phyloP scores from a whole-genome alignment of 139 green algal genomes.

The Coelastrella sp. region DNA sequence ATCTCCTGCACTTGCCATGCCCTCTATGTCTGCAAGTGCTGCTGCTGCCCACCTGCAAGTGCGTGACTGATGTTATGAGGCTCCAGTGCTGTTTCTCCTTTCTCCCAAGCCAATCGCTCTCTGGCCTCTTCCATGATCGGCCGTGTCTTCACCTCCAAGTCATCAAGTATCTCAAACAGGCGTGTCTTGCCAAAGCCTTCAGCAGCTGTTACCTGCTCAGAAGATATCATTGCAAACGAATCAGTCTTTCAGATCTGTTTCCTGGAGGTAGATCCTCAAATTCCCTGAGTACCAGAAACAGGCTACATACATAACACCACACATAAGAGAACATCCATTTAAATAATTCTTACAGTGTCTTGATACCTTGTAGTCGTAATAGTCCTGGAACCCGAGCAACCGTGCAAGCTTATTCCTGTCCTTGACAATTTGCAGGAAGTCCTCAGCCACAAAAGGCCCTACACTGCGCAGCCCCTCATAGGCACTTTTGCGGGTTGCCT shows the following conservation, averaged over 20 bases:
- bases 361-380: slow-evolving; percentile 83
- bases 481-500: slow-evolving; percentile 72
- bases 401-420: slow-evolving; percentile 79
- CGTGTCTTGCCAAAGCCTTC: slow-evolving; percentile 84
- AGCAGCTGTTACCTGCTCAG: slow-evolving; percentile 68
- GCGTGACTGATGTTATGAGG: slow-evolving; percentile 77
- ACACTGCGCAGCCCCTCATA: slow-evolving; percentile 80
- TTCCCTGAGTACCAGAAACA: too few species aligned
- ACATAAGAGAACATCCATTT: too few species aligned
- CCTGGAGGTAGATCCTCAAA: too few species aligned
- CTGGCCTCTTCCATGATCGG: slow-evolving; percentile 72
- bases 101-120: slow-evolving; percentile 62
- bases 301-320: too few species aligned
- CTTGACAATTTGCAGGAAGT: slow-evolving; percentile 86
- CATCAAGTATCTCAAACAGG: slow-evolving; percentile 85
- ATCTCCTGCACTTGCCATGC: too few species aligned
- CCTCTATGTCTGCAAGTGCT: too few species aligned
- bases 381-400: slow-evolving; percentile 77
- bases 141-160: slow-evolving; percentile 73
- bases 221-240: neutral
- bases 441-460: slow-evolving; percentile 74
- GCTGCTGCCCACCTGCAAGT: slow-evolving; percentile 74
- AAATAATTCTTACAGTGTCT: too few species aligned
- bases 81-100: slow-evolving; percentile 74
- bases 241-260: too few species aligned